phyloP scores from a whole-genome alignment of 345 rosid species.

The Eucalyptus shirleyi region DNA sequence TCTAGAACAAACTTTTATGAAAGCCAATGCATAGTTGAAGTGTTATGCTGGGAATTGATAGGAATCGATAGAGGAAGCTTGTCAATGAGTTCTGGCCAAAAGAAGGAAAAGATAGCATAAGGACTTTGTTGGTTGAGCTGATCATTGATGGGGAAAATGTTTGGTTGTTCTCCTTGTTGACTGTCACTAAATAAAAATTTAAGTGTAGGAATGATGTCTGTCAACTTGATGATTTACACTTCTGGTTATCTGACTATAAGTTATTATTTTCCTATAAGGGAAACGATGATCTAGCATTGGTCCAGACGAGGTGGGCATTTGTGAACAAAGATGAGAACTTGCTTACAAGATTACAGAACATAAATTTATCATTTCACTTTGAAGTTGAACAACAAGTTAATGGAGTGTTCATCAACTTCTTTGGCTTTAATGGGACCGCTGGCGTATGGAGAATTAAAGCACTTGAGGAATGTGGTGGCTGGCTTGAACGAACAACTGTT shows the following conservation, averaged over 20 bases:
- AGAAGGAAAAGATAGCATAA: neutral
- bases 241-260: neutral
- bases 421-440: slow-evolving; percentile 92
- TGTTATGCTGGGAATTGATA: neutral
- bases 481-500: slow-evolving; percentile 88
- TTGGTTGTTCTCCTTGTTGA: neutral
- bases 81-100: neutral
- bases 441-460: slow-evolving; percentile 95
- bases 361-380: slow-evolving; percentile 80
- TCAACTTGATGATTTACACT: neutral
- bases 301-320: slow-evolving; percentile 84
- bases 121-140: neutral
- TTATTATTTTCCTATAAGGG: slow-evolving; percentile 24
- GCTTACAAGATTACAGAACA: slow-evolving; percentile 83
- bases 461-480: slow-evolving; percentile 89
- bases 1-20: neutral
- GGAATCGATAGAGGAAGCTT: neutral
- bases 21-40: neutral
- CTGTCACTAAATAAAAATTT: neutral
- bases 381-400: slow-evolving; percentile 95
- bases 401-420: slow-evolving; percentile 72
- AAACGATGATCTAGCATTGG: slow-evolving; percentile 65
- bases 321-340: slow-evolving; percentile 91
- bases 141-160: neutral
- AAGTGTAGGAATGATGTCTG: neutral